Evolutionary conservation across 2,329 filamentous ascomycete species (phyloP).

Genomic region (Ascochyta rabiei): DNA sequence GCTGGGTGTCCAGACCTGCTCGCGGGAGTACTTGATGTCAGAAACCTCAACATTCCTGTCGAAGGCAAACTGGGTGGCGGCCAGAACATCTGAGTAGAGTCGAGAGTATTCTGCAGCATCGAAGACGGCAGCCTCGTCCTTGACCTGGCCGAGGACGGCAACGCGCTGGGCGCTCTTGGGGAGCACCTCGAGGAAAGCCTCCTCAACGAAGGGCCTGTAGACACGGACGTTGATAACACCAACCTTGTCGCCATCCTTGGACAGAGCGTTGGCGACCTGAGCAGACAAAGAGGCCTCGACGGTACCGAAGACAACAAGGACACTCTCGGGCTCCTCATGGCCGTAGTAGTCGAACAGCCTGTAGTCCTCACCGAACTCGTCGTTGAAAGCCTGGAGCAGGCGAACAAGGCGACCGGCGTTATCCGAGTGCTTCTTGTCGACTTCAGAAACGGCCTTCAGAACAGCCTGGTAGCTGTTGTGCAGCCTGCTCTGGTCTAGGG

Average conservation of each 20-base stretch:
- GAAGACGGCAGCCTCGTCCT: constrained; percentile 71
- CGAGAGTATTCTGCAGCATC: constrained; percentile 81
- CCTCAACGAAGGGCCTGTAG: constrained; percentile 94
- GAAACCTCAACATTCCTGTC: constrained; percentile 68
- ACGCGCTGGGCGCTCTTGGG: constrained; percentile 77
- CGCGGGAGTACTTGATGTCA: constrained; percentile 89
- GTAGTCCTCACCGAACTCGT: constrained; percentile 92
- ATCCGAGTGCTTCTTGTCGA: constrained; percentile 73
- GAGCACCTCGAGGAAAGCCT: constrained; percentile 84
- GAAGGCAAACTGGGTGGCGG: constrained; percentile 73
- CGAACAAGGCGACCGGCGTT: constrained; percentile 73
- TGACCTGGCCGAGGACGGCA: constrained; percentile 88
- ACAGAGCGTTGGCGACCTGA: constrained; percentile 76
- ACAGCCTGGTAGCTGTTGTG: constrained; percentile 72
- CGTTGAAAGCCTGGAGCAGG: constrained; percentile 78
- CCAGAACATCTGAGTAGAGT: constrained; percentile 89
- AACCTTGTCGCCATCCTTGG: constrained; percentile 75
- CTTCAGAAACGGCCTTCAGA: constrained; percentile 63
- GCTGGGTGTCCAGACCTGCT: constrained; percentile 67
- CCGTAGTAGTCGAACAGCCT: constrained; percentile 93
- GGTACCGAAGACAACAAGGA: constrained; percentile 91
- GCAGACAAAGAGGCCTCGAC: constrained; percentile 85
- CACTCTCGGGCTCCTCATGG: constrained; percentile 76
- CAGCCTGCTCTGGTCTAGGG: constrained; percentile 74
- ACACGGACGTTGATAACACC: constrained; percentile 91